phyloP scores from a whole-genome alignment of 2,329 filamentous ascomycete genomes.

The Aspergillus jensenii region DNA sequence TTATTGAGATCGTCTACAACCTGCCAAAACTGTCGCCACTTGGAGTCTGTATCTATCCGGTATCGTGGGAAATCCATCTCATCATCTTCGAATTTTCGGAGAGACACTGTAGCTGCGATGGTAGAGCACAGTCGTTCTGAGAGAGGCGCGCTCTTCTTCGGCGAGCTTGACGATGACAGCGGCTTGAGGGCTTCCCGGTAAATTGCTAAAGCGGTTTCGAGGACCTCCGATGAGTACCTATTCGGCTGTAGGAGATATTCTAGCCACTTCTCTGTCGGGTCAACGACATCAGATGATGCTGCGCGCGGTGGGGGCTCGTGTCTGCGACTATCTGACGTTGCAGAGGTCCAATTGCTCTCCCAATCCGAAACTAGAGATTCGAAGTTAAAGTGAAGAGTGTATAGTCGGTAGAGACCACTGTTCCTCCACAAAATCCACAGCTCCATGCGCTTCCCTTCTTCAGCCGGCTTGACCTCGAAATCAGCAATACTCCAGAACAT shows the following conservation, averaged over 20 bases:
- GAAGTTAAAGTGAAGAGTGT: conserved; percentile 71
- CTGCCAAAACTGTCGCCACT: conserved; percentile 89
- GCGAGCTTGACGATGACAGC: conserved; percentile 39
- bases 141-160: conserved; percentile 56
- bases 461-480: conserved; percentile 61
- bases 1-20: conserved; percentile 83
- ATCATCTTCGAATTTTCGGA: conserved; percentile 62
- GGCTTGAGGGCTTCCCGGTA: conserved; percentile 67
- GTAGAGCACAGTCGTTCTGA: conserved; percentile 74
- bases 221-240: conserved; percentile 72
- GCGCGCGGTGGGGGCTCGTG: conserved; percentile 56
- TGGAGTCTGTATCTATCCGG: conserved; percentile 69
- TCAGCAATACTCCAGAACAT: conserved; percentile 79
- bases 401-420: conserved; percentile 74
- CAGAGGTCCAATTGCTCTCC: conserved; percentile 68
- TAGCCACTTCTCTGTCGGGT: conserved; percentile 82
- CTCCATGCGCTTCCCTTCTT: conserved; percentile 56
- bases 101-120: conserved; percentile 66
- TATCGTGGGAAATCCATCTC: conserved; percentile 75
- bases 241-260: conserved; percentile 79
- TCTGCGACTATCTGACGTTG: conserved; percentile 60
- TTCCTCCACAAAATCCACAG: conserved; percentile 84
- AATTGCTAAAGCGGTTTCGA: conserved; percentile 80
- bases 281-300: conserved; percentile 64
- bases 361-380: conserved; percentile 63